These are phyloP conservation scores for Penicillium sp. DNA, from an alignment of 2,329 filamentous ascomycete species.

Conservation along the genomic window DNA sequence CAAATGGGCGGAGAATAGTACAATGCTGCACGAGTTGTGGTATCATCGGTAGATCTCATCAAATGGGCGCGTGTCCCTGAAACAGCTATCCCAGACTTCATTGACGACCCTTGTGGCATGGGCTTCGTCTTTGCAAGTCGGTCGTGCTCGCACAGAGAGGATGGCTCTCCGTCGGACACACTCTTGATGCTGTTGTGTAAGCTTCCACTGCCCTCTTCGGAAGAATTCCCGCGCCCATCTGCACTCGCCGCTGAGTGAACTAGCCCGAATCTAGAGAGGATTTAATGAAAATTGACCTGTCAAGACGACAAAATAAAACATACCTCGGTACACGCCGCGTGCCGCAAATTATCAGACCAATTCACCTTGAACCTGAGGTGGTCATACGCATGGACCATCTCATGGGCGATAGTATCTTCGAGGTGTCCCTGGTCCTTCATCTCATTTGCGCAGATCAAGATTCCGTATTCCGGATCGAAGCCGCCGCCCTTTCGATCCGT, in stretches of 20 bases:
- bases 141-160: slow-evolving; percentile 72
- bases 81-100: slow-evolving; percentile 98
- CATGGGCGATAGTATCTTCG: slow-evolving; percentile 92
- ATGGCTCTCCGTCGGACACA: slow-evolving; percentile 83
- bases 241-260: slow-evolving; percentile 90
- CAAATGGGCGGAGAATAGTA: slow-evolving; percentile 9
- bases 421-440: slow-evolving; percentile 75
- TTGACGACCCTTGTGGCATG: slow-evolving; percentile 88
- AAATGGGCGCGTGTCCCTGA: slow-evolving; percentile 88
- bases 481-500: slow-evolving; percentile 71
- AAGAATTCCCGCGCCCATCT: slow-evolving; percentile 85
- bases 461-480: slow-evolving; percentile 82
- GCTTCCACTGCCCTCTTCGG: slow-evolving; percentile 76
- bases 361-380: slow-evolving; percentile 89
- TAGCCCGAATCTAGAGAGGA: slow-evolving; percentile 72
- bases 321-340: slow-evolving; percentile 93
- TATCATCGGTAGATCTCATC: slow-evolving; percentile 82
- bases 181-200: slow-evolving; percentile 90
- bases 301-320: background rate
- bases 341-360: slow-evolving; percentile 73
- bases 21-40: slow-evolving; percentile 4
- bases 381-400: slow-evolving; percentile 98
- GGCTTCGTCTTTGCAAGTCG: slow-evolving; percentile 77
- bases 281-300: slow-evolving; percentile 12
- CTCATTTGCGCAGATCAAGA: slow-evolving; percentile 89